phyloP scores from a whole-genome alignment of 345 rosid species.

The Excoecaria cochinchinensis region DNA sequence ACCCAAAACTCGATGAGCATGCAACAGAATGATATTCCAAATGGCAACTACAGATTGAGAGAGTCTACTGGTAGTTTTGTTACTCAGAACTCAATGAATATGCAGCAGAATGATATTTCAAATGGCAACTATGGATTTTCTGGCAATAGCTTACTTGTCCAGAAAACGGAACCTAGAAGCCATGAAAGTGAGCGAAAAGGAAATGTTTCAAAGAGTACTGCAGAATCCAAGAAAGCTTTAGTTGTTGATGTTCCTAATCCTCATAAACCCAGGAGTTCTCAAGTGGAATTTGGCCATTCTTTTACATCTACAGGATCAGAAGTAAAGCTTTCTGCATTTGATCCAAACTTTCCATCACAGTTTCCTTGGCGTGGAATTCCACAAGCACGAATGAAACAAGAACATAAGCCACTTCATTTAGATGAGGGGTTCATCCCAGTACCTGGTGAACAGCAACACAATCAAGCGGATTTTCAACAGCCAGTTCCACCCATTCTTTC shows the following conservation, averaged over 20 bases:
- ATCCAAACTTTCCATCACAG: conserved; percentile 35
- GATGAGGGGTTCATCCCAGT: conserved; percentile 49
- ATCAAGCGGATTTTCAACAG: conserved; percentile 23
- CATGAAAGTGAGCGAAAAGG: conserved; percentile 45
- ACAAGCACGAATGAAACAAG: conserved; percentile 45
- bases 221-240: conserved; percentile 43
- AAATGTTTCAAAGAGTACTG: conserved; percentile 36
- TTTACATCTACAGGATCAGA: conserved; percentile 32
- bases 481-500: conserved; percentile 28
- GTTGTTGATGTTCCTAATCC: conserved; percentile 37
- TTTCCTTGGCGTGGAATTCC: conserved; percentile 56
- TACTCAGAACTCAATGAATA: conserved; percentile 40
- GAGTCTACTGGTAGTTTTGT: conserved; percentile 41
- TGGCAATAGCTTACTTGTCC: conserved; percentile 37
- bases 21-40: conserved; percentile 38
- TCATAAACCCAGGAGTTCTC: conserved; percentile 37
- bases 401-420: conserved; percentile 33
- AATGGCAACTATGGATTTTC: conserved; percentile 41
- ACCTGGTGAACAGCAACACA: conserved; percentile 31
- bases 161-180: conserved; percentile 33
- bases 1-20: conserved; percentile 41
- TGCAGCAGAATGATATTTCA: conserved; percentile 36
- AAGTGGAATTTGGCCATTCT: conserved; percentile 42
- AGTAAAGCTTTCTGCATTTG: conserved; percentile 38
- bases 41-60: conserved; percentile 29